Evolutionary conservation across 163 green algal genomes (phyloP), one percentile per base, ranked within the genome.

Genomic region (Coccomyxa subellipsoidea): DNA sequence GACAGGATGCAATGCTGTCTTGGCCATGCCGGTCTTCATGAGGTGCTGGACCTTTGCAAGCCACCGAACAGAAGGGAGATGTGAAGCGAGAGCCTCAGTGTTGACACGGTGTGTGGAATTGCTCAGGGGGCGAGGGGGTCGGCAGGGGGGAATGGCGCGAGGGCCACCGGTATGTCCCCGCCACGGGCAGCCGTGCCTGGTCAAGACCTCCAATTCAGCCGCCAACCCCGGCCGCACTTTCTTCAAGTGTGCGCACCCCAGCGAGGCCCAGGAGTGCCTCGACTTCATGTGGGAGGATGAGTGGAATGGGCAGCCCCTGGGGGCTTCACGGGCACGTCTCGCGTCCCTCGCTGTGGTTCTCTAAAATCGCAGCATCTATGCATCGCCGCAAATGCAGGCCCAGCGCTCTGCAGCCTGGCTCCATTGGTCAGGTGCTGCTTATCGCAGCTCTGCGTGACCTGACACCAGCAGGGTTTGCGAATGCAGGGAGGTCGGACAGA

Each of bases 201-300:
- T 31, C 38, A 29, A 78, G 34, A 34, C 47, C 47, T 47, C 69
- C 1, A 81, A 79, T 9, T 85, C 78, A 12, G 53, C 80, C n/a
- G 59, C n/a, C 69, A 90, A 87, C 76, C 81, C 83, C 21, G 80
- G 82, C 23, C 81, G 84, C 10, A 29, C 54, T 12, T 90, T 84
- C 78, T 84, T 87, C 54, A 87, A 85, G 75, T 90, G 87, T 32
- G n/a, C 76, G 9, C 80, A 87, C 29, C 35, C 77, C 27, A 71
- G 31, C 0, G 84, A 90, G 75, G 59, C 73, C 37, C 80, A 87
- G 47, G 54, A 37, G 6, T 90, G 87, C 76, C 81, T 85, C 2
- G 66, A 73, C 36, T 90, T 90, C 76, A n/a, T 84, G 69, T 90
- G 87, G 87, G 87, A 83, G 73, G 87, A 90, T 69, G 84, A 90